Conservation (phyloP, 2,329 filamentous ascomycete species). For the Mollisiaceae sp. region DNA sequence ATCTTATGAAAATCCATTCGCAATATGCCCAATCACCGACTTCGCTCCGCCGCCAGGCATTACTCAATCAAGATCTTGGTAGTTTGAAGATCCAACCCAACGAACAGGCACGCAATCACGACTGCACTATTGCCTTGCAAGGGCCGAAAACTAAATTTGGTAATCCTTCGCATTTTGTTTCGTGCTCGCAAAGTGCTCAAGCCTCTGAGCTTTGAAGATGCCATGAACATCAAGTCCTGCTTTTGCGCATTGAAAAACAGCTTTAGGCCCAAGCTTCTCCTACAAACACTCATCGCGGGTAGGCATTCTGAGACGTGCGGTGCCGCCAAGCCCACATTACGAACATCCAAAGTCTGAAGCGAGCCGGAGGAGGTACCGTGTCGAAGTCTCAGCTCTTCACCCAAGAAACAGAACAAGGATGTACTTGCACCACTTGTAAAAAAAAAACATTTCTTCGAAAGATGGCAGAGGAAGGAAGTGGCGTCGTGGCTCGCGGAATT, state of each 20-base stretch:
- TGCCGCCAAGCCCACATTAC: neutral
- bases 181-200: neutral
- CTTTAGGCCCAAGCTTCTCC: neutral
- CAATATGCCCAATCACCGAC: neutral
- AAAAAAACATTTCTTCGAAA: neutral
- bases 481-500: neutral
- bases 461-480: constrained; percentile 1
- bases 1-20: neutral
- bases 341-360: constrained; percentile 4
- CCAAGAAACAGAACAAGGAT: neutral
- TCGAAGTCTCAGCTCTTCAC: neutral
- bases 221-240: neutral
- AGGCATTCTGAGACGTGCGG: neutral
- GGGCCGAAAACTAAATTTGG: neutral
- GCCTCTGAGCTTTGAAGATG: neutral
- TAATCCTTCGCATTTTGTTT: neutral
- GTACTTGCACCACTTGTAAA: too few species aligned
- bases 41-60: neutral
- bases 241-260: neutral
- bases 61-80: constrained; percentile 8
- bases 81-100: neutral
- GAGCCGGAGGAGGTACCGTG: neutral
- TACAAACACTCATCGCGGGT: neutral
- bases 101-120: neutral
- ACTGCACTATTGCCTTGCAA: neutral